A percentile compares a stretch with the other conserved stretches of the same genome.
Evolutionary conservation across 2,329 filamentous ascomycete genomes (phyloP).

Genomic region (Chrysoporthe austroafricana): DNA sequence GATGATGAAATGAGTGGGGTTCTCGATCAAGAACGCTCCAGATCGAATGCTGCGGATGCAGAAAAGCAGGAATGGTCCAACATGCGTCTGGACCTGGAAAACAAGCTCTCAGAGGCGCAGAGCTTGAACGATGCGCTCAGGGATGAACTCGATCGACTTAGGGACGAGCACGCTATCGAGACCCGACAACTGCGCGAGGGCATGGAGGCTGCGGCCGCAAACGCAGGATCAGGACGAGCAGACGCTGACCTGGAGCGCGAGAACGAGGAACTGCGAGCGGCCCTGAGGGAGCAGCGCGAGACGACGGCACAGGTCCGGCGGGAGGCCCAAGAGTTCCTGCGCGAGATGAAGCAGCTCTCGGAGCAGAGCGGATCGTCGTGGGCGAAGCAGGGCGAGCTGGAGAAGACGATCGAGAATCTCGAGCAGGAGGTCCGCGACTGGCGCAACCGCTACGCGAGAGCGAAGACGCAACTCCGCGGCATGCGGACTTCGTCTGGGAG

Average conservation of each 20-base stretch:
- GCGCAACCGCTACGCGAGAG: constrained; percentile 85
- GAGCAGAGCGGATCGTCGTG: constrained; percentile 77
- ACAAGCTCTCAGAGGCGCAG: constrained; percentile 73
- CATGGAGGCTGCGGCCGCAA: constrained; percentile 53
- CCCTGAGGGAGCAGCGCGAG: constrained; percentile 74
- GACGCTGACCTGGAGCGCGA: constrained; percentile 65
- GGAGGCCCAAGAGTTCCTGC: constrained; percentile 80
- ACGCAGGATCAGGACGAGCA: constrained; percentile 38
- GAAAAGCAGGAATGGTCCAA: constrained; percentile 76
- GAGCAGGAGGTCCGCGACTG: constrained; percentile 86
- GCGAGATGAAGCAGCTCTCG: constrained; percentile 87
- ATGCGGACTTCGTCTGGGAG: constrained; percentile 82
- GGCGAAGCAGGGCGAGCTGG: constrained; percentile 80
- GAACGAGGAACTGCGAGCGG: constrained; percentile 69
- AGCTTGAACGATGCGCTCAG: constrained; percentile 79
- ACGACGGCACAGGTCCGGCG: constrained; percentile 85
- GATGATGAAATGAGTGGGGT: constrained; percentile 69
- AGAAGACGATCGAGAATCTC: constrained; percentile 73
- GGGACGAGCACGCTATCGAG: constrained; percentile 67
- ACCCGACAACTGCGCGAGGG: constrained; percentile 67
- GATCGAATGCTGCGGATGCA: constrained; percentile 53
- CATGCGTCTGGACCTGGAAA: constrained; percentile 69
- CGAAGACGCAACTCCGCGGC: constrained; percentile 84
- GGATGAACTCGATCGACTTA: constrained; percentile 75
- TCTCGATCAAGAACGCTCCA: constrained; percentile 62